A percentile compares a stretch with the other conserved stretches of the same genome.
Evolutionary conservation across 2,329 filamentous ascomycete genomes (phyloP).

Genomic region (Colletotrichum zoysiae): DNA sequence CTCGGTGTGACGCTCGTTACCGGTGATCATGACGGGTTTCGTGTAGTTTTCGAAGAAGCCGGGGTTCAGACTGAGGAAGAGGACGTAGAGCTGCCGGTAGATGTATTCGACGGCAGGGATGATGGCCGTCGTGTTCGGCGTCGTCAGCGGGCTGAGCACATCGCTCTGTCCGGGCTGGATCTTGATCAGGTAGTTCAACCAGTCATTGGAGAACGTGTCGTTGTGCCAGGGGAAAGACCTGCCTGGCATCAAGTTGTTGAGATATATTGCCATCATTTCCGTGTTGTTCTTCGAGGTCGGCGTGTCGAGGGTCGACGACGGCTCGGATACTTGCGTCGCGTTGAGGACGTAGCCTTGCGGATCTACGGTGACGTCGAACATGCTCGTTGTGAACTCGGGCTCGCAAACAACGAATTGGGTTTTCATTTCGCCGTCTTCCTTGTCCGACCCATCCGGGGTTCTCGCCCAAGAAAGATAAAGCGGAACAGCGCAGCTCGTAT

Average conservation of each 20-base stretch:
- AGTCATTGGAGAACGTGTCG: slow-evolving; percentile 57
- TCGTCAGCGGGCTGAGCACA: slow-evolving; percentile 49
- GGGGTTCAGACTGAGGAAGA: slow-evolving; percentile 56
- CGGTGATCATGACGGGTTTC: slow-evolving; percentile 12
- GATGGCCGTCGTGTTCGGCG: slow-evolving; percentile 44
- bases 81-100: slow-evolving; percentile 46
- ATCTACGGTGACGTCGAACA: slow-evolving; percentile 53
- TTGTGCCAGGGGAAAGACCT: slow-evolving; percentile 58
- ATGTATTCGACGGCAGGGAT: slow-evolving; percentile 42
- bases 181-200: slow-evolving; percentile 61
- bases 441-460: not conserved
- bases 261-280: slow-evolving; percentile 24
- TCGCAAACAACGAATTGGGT: slow-evolving; percentile 45
- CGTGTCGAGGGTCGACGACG: slow-evolving; percentile 43
- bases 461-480: not conserved
- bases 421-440: slow-evolving; percentile 30
- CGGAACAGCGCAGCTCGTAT: not conserved
- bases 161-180: slow-evolving; percentile 46
- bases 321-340: slow-evolving; percentile 35
- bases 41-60: slow-evolving; percentile 51
- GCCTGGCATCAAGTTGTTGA: slow-evolving; percentile 29
- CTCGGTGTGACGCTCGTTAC: slow-evolving; percentile 45
- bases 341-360: slow-evolving; percentile 44
- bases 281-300: slow-evolving; percentile 35
- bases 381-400: slow-evolving; percentile 48